These are phyloP conservation scores for Litsea cubeba DNA, from an alignment of 164 flowering plant species.

Conservation along the genomic window DNA sequence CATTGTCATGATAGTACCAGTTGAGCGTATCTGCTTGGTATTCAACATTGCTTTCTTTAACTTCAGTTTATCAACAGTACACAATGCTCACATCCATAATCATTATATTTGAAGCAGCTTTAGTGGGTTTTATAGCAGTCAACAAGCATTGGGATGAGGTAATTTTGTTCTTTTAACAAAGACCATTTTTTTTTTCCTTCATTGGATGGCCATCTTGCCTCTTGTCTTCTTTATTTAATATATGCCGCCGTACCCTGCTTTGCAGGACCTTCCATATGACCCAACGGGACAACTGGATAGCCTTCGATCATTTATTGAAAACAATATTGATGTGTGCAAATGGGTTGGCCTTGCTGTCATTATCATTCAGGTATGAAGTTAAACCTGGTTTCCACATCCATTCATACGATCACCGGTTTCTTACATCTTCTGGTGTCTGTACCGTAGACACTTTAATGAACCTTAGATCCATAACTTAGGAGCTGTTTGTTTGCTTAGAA, in stretches of 20 bases:
- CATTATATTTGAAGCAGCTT: conserved; percentile 53
- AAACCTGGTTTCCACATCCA: too few species aligned
- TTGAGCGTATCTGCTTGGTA: not conserved
- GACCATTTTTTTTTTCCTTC: not conserved
- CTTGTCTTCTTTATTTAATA: not conserved
- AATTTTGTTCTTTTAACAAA: conserved; percentile 4
- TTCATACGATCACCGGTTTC: too few species aligned
- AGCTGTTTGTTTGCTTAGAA: too few species aligned
- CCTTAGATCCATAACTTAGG: too few species aligned
- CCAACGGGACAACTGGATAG: conserved; percentile 75
- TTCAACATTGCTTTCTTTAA: conserved; percentile 26
- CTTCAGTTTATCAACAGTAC: conserved; percentile 36
- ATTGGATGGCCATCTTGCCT: not conserved
- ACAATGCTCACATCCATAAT: conserved; percentile 42
- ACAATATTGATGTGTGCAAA: conserved; percentile 50
- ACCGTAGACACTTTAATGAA: too few species aligned
- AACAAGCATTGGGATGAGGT: conserved; percentile 78
- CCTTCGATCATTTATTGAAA: conserved; percentile 45
- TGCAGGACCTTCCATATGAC: conserved; percentile 74
- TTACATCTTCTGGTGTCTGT: too few species aligned
- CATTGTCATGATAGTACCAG: not conserved
- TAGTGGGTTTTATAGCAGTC: conserved; percentile 57
- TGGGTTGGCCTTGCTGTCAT: conserved; percentile 69
- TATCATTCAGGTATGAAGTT: conserved; percentile 47
- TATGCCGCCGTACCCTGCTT: not conserved